These are phyloP conservation scores for Ogataea methanolica DNA, from an alignment of 805 yeast species.

Conservation along the genomic window DNA sequence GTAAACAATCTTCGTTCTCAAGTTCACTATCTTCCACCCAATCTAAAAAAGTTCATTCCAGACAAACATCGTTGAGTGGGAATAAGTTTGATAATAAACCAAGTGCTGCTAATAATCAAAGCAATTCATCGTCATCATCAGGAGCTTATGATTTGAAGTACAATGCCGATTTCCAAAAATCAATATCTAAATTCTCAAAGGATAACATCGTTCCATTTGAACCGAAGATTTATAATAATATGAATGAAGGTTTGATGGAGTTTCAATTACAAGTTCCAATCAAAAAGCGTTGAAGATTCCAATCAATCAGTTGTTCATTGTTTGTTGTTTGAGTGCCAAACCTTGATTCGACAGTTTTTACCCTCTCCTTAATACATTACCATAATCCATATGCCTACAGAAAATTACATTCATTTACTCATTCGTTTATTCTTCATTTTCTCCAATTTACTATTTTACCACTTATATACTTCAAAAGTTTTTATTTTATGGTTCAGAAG, in stretches of 20 bases:
- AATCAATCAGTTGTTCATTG: background rate
- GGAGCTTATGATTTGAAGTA: slow-evolving; percentile 9
- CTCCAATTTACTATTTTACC: too few species aligned
- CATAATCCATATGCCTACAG: too few species aligned
- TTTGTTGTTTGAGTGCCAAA: background rate
- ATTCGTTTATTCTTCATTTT: too few species aligned
- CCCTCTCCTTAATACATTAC: too few species aligned
- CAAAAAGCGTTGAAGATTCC: background rate
- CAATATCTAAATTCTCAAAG: slow-evolving; percentile 30
- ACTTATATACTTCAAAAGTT: too few species aligned
- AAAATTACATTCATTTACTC: too few species aligned
- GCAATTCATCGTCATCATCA: background rate
- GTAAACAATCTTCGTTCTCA: too few species aligned
- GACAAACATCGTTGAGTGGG: background rate
- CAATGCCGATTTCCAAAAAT: slow-evolving; percentile 23
- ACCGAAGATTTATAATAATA: slow-evolving; percentile 26
- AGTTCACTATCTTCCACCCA: background rate
- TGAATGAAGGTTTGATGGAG: slow-evolving; percentile 30
- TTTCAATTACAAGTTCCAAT: slow-evolving; percentile 24
- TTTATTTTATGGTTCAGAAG: too few species aligned
- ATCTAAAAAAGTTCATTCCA: background rate
- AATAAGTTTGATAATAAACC: background rate
- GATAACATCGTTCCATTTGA: slow-evolving; percentile 21
- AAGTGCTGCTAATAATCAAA: background rate
- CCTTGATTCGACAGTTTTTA: background rate